A percentile compares a stretch with the other conserved stretches of the same genome.
phyloP scores from a whole-genome alignment of 1,139 yeast species.

The Hemisphaericaspora subhashii region DNA sequence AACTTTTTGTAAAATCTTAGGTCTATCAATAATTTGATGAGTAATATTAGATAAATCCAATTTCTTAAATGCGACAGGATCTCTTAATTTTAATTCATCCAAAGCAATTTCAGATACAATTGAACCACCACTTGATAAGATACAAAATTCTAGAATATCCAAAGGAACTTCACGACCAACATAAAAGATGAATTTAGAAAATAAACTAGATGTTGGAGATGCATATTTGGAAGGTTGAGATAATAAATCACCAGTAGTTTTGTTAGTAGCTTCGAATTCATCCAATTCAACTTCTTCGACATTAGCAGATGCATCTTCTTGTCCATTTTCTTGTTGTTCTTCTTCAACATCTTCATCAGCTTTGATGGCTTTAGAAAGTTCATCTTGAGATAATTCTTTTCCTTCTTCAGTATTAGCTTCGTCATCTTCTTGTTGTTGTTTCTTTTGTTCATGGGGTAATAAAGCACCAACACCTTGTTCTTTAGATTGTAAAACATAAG shows the following conservation, averaged over 20 bases:
- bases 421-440: slow-evolving; percentile 18
- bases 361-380: slow-evolving; percentile 49
- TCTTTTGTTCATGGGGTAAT: slow-evolving; percentile 35
- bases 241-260: slow-evolving; percentile 72
- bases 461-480: slow-evolving; percentile 40
- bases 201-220: slow-evolving; percentile 61
- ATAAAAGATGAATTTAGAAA: slow-evolving; percentile 74
- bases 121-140: slow-evolving; percentile 84
- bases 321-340: slow-evolving; percentile 35
- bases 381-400: slow-evolving; percentile 40
- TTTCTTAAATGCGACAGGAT: slow-evolving; percentile 39
- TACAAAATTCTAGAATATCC: slow-evolving; percentile 85
- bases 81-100: slow-evolving; percentile 62
- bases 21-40: slow-evolving; percentile 94
- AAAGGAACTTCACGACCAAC: slow-evolving; percentile 96
- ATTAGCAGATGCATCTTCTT: slow-evolving; percentile 40
- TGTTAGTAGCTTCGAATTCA: slow-evolving; percentile 62
- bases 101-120: slow-evolving; percentile 84
- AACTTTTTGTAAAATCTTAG: slow-evolving; percentile 71
- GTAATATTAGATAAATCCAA: slow-evolving; percentile 72
- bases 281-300: slow-evolving; percentile 58
- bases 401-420: slow-evolving; percentile 33
- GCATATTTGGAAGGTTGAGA: slow-evolving; percentile 73
- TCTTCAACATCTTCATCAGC: slow-evolving; percentile 47
- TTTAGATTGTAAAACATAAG: slow-evolving; percentile 63